Evolutionary conservation across 2,329 filamentous ascomycete species (phyloP).

Genomic region (Alternaria tenuissima): DNA sequence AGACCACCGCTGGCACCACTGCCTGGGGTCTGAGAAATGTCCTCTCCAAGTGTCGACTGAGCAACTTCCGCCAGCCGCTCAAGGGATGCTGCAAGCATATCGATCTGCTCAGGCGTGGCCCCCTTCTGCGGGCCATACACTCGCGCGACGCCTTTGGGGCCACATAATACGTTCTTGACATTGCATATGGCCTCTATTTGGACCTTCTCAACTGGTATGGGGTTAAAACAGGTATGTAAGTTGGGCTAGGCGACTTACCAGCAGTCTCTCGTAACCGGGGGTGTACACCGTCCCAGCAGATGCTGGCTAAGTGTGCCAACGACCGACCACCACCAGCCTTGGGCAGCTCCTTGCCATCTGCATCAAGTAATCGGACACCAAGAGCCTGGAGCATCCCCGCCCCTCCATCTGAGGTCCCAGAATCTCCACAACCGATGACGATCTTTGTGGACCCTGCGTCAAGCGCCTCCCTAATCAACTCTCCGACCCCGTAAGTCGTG

Average conservation of each 20-base stretch:
- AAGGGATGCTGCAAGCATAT: conserved; percentile 55
- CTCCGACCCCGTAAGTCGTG: conserved; percentile 62
- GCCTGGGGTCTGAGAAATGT: conserved; percentile 54
- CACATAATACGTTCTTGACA: conserved; percentile 62
- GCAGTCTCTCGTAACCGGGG: conserved; percentile 41
- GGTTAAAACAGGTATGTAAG: conserved; percentile 6
- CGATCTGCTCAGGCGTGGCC: conserved; percentile 55
- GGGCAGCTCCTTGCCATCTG: conserved; percentile 49
- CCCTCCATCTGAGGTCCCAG: conserved; percentile 63
- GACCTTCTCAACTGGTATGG: conserved; percentile 34
- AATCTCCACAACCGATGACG: conserved; percentile 63
- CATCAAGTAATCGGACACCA: conserved; percentile 56
- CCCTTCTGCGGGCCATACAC: conserved; percentile 64
- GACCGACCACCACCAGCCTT: conserved; percentile 54
- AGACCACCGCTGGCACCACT: conserved; percentile 63
- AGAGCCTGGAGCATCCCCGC: conserved; percentile 64
- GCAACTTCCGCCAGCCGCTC: conserved; percentile 54
- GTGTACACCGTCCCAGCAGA: conserved; percentile 55
- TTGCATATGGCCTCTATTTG: conserved; percentile 62
- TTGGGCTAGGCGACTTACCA: conserved; percentile 20
- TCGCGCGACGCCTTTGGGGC: conserved; percentile 58
- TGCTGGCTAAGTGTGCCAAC: conserved; percentile 48
- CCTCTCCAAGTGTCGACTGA: conserved; percentile 43
- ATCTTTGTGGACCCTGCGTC: conserved; percentile 57
- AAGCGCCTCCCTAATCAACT: conserved; percentile 58